These are phyloP conservation scores for Didymella glomerata DNA, from an alignment of 2,329 filamentous ascomycete species.

Conservation along the genomic window DNA sequence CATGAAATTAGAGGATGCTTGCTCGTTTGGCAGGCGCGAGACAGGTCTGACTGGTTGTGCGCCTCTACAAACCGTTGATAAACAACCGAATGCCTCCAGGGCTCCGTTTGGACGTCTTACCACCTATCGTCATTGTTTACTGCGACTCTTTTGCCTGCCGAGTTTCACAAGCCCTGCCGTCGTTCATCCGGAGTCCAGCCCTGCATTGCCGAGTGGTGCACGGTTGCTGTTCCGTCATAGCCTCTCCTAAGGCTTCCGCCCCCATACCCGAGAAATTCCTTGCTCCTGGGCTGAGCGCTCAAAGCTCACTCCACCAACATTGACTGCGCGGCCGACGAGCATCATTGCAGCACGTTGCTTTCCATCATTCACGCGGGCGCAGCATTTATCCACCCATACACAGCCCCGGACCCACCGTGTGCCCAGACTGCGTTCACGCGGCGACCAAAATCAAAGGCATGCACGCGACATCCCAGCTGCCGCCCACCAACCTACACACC, in stretches of 20 bases:
- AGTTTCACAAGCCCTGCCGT: constrained; percentile 16
- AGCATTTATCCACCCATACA: constrained; percentile 20
- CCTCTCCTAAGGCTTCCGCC: constrained; percentile 21
- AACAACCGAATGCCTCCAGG: constrained; percentile 3
- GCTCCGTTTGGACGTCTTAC: not conserved
- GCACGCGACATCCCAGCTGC: constrained; percentile 48
- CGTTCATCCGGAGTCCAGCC: constrained; percentile 20
- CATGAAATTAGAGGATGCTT: constrained; percentile 35
- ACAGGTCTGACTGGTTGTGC: constrained; percentile 20
- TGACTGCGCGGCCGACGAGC: constrained; percentile 16
- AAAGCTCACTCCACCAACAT: constrained; percentile 38
- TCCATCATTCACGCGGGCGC: constrained; percentile 14
- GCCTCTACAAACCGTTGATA: constrained; percentile 5
- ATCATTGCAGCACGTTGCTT: constrained; percentile 17
- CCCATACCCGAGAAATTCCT: constrained; percentile 40
- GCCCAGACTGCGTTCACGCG: constrained; percentile 45
- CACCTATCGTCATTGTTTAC: constrained; percentile 22
- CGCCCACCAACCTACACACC: constrained; percentile 32
- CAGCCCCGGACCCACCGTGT: constrained; percentile 18
- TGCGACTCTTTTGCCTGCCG: constrained; percentile 11
- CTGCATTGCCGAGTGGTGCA: constrained; percentile 23
- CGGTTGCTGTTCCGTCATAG: constrained; percentile 26
- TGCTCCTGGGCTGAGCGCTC: constrained; percentile 11
- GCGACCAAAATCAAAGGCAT: constrained; percentile 41
- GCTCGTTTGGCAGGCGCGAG: constrained; percentile 9